Evolutionary conservation across 2,329 filamentous ascomycete genomes (phyloP), one percentile per base, ranked within the genome.

Genomic region (Cladophialophora immunda): DNA sequence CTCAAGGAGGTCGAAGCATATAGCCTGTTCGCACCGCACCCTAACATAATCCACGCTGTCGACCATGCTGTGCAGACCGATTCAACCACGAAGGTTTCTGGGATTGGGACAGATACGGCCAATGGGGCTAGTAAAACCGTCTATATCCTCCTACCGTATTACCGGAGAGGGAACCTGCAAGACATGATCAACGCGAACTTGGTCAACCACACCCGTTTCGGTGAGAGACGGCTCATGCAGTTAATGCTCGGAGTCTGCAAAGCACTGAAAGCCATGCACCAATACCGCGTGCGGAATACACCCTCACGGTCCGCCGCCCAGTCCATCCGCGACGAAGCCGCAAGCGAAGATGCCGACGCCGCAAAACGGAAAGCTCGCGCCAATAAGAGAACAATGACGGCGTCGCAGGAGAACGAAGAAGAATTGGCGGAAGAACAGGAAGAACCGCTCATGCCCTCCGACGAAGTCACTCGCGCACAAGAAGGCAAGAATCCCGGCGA

Each of bases 181-280:
- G 95, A 99, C 81, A 91, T 96, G 77, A 98, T 99, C 84, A 99
- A 99, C 79, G 94, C 95, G 70, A 99, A 99, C 80, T 84, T 98
- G 62, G 94, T 99, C 79, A 98, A 98, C 79, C 93, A 97, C 78
- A 92, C 92, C 41, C 86, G 86, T 59, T 98, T 99, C 75, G 93
- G 94, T 0, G 94, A 98, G 82, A 87, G 89, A 77, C 86, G 90
- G 74, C 83, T 99, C 69, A 94, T 98, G 93, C 84, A 90, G 66
- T 80, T 99, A 67, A 97, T 99, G 78, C 82, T 97, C 50, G 95
- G 95, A 17, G 93, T 99, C 2, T 97, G 94, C 78, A 89, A 89
- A 74, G 95, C 93, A 52, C 81, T 99, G 67, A 90, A 90, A 76
- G 88, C 90, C 38, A 97, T 99, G 93, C 95, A 99, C 80, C 87